These are phyloP conservation scores for Dothiorella sarmentorum DNA, from an alignment of 2,329 filamentous ascomycete genomes.

Conservation along the genomic window DNA sequence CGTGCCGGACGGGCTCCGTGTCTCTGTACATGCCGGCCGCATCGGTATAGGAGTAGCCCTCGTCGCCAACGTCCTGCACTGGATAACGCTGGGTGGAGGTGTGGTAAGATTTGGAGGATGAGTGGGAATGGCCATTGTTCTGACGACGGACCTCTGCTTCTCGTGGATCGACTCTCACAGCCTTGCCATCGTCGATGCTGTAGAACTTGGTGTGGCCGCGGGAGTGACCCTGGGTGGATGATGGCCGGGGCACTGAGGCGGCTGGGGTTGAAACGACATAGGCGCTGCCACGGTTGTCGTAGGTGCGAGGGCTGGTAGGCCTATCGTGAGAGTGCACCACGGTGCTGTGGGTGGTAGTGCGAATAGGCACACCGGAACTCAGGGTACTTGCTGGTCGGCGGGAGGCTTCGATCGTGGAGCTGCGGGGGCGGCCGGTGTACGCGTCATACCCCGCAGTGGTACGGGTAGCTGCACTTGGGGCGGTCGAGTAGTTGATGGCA, in stretches of 20 bases:
- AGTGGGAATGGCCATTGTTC: conserved; percentile 11
- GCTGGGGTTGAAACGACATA: conserved; percentile 32
- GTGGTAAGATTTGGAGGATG: conserved; percentile 18
- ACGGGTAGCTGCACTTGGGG: conserved; percentile 33
- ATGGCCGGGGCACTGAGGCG: conserved; percentile 21
- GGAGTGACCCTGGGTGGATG: conserved; percentile 10
- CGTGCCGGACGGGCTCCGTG: conserved; percentile 48
- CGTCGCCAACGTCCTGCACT: conserved; percentile 36
- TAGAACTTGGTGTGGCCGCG: conserved; percentile 48
- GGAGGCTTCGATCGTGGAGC: conserved; percentile 41
- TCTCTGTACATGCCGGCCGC: conserved; percentile 50
- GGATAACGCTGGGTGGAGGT: conserved; percentile 27
- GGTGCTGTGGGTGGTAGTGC: conserved; percentile 26
- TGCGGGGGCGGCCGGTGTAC: conserved; percentile 44
- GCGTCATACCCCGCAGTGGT: conserved; percentile 39
- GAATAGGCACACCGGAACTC: conserved; percentile 30
- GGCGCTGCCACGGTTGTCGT: conserved; percentile 36
- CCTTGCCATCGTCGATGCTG: conserved; percentile 45
- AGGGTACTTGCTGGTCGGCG: conserved; percentile 37
- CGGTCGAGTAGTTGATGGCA: conserved; percentile 38
- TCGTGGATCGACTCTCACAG: conserved; percentile 17
- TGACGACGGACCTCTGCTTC: conserved; percentile 5
- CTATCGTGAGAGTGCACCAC: conserved; percentile 26
- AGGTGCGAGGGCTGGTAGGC: conserved; percentile 43
- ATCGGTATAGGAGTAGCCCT: conserved; percentile 50